Evolutionary conservation across 331 rosid species (phyloP), one percentile per base, ranked within the genome.

Genomic region (Malus hybrid): DNA sequence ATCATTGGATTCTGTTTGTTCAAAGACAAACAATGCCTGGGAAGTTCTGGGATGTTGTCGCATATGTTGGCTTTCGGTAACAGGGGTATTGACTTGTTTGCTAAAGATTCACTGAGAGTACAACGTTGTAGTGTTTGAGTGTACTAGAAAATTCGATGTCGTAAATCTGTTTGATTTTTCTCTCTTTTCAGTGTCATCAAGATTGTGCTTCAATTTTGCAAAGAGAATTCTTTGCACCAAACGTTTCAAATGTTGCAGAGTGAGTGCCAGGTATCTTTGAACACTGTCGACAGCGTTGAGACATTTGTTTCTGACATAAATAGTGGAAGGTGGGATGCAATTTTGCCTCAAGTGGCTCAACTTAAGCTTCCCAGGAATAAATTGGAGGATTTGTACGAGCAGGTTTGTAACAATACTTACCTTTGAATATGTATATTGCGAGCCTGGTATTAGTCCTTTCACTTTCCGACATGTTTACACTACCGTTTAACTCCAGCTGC

Each of bases 151-250:
- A 44, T 34, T 75, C 9, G 20, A 44, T 15, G 3, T 18, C 20
- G 5, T 80, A 1, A 55, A 27, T 62, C 19, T 24, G 34, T 10
- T 52, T 78, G 69, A 1, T 48, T 63, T 52, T 74, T 76, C n/a
- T 5, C 18, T 28, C 33, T 62, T 62, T 29, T 78, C 91, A 94
- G 97, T 77, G 99, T 92, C 63, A 90, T 95, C 82, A 95, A 95
- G 89, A 95, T 93, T 61, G 99, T 95, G 84, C 99, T 95, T 76
- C 99, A 95, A 74, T 95, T 95, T 67, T 95, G 99, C 83, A 92
- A 95, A 89, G 99, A 95, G 77, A 92, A 92, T 71, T 95, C 97
- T 8, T 75, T 95, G 86, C 92, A 95, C 73, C 99, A 95, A 61
- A 86, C 97, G 1, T 95, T 95, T 73, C 99, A 92, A 88, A 92